A percentile compares a stretch with the other conserved stretches of the same genome.
Evolutionary conservation across 2,329 filamentous ascomycete species (phyloP).

Genomic region (Sclerotinia subarctica): DNA sequence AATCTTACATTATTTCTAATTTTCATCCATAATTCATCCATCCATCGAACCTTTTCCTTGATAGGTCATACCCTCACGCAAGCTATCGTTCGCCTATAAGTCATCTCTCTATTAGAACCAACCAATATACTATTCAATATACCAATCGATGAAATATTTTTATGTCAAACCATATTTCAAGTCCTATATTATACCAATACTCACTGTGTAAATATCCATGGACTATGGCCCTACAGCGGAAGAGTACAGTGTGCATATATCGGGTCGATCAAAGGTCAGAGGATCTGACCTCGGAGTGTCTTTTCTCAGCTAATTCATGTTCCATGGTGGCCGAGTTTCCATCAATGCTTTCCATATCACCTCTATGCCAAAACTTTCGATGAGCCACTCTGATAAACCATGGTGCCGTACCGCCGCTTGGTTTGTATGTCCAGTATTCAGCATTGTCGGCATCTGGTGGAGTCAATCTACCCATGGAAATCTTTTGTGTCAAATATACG

Average conservation of each 20-base stretch:
- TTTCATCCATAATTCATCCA: neutral
- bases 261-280: conserved; percentile 8
- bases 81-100: neutral
- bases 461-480: conserved; percentile 46
- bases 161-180: accelerated
- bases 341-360: conserved; percentile 20
- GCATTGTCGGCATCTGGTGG: conserved; percentile 53
- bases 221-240: too few species aligned
- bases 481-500: conserved; percentile 49
- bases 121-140: too few species aligned
- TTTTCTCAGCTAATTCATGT: conserved; percentile 19
- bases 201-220: too few species aligned
- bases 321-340: conserved; percentile 17
- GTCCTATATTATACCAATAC: neutral
- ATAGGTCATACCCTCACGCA: neutral
- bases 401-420: conserved; percentile 50
- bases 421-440: conserved; percentile 53
- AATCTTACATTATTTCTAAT: neutral
- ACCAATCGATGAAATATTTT: neutral
- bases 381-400: conserved; percentile 47
- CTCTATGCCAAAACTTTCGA: conserved; percentile 28
- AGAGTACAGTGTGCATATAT: neutral
- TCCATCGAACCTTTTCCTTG: too few species aligned
- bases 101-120: neutral
- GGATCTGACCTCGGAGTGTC: conserved; percentile 9